Base-by-base conservation (phyloP, 371 early-diverging fungal genomes). In the Dentiscutata heterogama region DNA sequence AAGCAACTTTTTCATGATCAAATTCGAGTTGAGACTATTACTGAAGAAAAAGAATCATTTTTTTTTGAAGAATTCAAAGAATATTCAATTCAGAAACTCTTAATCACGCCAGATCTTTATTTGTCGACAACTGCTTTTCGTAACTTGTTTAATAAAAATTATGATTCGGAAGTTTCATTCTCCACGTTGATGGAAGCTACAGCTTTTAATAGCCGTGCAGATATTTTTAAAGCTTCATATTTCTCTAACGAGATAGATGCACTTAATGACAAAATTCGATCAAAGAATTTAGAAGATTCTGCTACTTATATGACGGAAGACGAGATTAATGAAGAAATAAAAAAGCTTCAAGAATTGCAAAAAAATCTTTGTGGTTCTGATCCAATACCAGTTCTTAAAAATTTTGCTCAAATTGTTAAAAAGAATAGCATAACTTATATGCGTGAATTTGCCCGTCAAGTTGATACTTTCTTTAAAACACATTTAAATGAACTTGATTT, bases 361-460 rank as follows among this genome's bases (percentile, higher is more conserved):
- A 14, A 27, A 14, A 18, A 18, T n/a, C 7, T 74, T 5, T 4
- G 54, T 16, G 8, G 16, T 22, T 11, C 20, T 11, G 4, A 39
- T 5, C 74, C 50, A 16, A 35, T 35, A 35, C 35, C 35, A 35
- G 35, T 35, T 2, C 35, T 35, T 35, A 35, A 35, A 35, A 0
- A 46, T 11, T 74, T 74, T 54, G 18, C 74, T 27, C 11, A 25
- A 54, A 11, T 29, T 11, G 53, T 74, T 53, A 56, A 53, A 11
- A 51, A 74, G 22, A 74, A 74, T 54, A 29, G 53, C 8, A 53
- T 74, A 46, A n/a, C 6, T 22, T 2, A 74, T 16, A 74, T 74
- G 25, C 5, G 54, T 8, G 29, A 46, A n/a, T 74, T 74, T 74
- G 50, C 74, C 35, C 35, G 35, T 35, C 35, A 35, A 35, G 35